Evolutionary conservation across 2,329 filamentous ascomycete species (phyloP).

Genomic region (Zymoseptoria passerinii): DNA sequence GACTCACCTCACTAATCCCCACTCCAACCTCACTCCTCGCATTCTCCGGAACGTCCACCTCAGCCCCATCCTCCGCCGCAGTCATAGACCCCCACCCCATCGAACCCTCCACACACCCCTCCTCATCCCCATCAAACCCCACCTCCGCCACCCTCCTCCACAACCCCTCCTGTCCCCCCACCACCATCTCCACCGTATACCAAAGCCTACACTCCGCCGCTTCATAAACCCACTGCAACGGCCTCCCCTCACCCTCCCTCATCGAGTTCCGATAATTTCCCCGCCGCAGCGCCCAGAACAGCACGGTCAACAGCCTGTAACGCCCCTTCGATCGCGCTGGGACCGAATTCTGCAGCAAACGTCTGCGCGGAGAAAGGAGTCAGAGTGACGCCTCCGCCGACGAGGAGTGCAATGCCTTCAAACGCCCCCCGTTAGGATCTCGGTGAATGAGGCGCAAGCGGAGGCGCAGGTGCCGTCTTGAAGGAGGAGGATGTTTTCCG

Average conservation of each 20-base stretch:
- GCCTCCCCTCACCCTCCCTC: conserved; percentile 23
- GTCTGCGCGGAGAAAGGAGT: neutral
- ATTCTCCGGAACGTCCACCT: neutral
- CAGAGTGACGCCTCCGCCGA: neutral
- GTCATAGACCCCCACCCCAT: conserved; percentile 12
- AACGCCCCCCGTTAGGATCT: conserved; percentile 31
- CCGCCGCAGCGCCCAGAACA: conserved; percentile 16
- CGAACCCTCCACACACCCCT: conserved; percentile 14
- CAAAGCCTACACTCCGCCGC: conserved; percentile 35
- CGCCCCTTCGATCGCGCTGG: neutral
- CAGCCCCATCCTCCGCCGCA: neutral
- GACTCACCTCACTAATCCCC: neutral
- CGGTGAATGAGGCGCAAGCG: conserved; percentile 35
- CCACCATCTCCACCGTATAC: conserved; percentile 31
- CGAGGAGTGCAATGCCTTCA: neutral
- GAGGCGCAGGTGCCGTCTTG: conserved; percentile 37
- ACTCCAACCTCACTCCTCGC: conserved; percentile 1
- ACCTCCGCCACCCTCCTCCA: conserved; percentile 33
- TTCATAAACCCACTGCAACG: conserved; percentile 36
- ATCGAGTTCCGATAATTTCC: conserved; percentile 32
- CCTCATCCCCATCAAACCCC: conserved; percentile 23
- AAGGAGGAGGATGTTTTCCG: conserved; percentile 35
- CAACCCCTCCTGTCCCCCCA: conserved; percentile 27
- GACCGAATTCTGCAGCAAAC: conserved; percentile 1
- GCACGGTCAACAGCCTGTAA: conserved; percentile 5